A percentile compares a stretch with the other conserved stretches of the same genome.
Conservation (phyloP, 352 stramenopile genomes). For the Blastocystis sp. region DNA sequence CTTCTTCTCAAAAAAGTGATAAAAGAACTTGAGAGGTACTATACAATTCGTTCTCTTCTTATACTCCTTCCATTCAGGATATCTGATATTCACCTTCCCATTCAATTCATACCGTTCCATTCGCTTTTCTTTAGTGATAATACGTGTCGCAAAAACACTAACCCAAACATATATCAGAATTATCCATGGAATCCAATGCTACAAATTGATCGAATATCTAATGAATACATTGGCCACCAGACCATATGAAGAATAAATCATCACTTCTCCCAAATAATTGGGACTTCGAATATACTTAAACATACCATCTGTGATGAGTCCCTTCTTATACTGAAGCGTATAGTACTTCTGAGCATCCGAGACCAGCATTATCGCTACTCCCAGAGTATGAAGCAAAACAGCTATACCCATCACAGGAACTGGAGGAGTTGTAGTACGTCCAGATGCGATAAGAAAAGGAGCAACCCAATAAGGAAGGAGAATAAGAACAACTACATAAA, state of each 20-base stretch:
- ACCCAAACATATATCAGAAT: constrained; percentile 49
- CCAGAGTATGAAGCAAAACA: constrained; percentile 16
- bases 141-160: constrained; percentile 34
- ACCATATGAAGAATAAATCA: constrained; percentile 44
- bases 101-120: constrained; percentile 2
- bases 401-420: background rate
- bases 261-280: constrained; percentile 43
- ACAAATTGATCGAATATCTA: background rate
- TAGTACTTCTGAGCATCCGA: constrained; percentile 60
- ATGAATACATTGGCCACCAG: constrained; percentile 16
- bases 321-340: constrained; percentile 46
- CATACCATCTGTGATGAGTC: constrained; percentile 43
- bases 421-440: constrained; percentile 1
- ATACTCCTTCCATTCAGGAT: constrained; percentile 41
- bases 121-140: constrained; percentile 42
- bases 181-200: constrained; percentile 50
- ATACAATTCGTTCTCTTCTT: constrained; percentile 22
- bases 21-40: constrained; percentile 31
- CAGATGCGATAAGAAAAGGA: constrained; percentile 40
- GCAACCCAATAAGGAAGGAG: constrained; percentile 51
- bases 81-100: background rate
- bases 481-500: constrained; percentile 9
- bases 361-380: constrained; percentile 46
- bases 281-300: constrained; percentile 52
- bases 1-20: constrained; percentile 27